Conservation (phyloP, 441 rosid species). For the Jatropha podagrica region DNA sequence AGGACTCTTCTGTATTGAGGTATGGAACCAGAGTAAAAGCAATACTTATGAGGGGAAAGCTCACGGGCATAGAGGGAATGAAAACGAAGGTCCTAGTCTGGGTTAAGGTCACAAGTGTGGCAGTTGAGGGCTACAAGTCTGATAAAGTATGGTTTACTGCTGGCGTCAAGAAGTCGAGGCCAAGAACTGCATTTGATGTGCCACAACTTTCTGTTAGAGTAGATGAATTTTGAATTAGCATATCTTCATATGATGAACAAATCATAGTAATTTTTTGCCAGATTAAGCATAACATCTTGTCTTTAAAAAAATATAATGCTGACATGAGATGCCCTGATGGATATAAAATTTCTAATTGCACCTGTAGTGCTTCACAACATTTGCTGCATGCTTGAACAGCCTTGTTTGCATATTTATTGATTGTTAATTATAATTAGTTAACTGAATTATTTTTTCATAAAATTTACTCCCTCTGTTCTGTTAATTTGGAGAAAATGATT, state of each 20-base stretch:
- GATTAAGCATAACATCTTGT: not conserved
- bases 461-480: too few species aligned
- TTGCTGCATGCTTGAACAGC: not conserved
- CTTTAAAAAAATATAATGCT: not conserved
- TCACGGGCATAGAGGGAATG: constrained; percentile 86
- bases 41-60: constrained; percentile 67
- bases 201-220: constrained; percentile 65
- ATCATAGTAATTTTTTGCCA: constrained; percentile 4
- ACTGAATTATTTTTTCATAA: too few species aligned
- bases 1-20: constrained; percentile 76
- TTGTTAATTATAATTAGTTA: too few species aligned
- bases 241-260: constrained; percentile 5
- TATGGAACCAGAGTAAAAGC: constrained; percentile 85
- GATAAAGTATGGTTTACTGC: constrained; percentile 97
- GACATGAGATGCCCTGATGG: not conserved
- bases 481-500: too few species aligned
- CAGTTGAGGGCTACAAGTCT: constrained; percentile 72
- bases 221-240: constrained; percentile 59
- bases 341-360: constrained; percentile 3
- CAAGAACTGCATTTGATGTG: constrained; percentile 59
- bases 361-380: not conserved
- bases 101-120: constrained; percentile 79
- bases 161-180: constrained; percentile 82
- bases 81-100: constrained; percentile 91
- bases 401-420: too few species aligned